Base-by-base conservation (phyloP, 495 filamentous ascomycete genomes). In the Beverwykella pulmonaria region DNA sequence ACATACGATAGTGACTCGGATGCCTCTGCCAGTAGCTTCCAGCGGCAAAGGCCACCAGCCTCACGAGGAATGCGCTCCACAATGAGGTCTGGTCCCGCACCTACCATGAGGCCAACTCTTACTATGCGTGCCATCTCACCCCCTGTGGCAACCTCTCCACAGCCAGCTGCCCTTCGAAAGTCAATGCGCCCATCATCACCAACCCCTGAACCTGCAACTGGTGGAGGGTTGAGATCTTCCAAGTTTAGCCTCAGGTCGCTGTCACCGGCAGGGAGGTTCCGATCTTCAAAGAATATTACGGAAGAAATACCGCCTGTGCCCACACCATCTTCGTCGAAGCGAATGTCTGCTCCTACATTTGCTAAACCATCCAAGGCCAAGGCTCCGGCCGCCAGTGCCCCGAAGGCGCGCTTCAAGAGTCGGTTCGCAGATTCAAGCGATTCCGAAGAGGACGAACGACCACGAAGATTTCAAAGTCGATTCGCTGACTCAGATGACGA, bases 401-500 rank as follows among this genome's bases (percentile, higher is more conserved):
- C 52, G 23, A 67, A 67, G 30, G 12, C 81, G 7, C 77, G 83
- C 2, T 79, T 79, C 71, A 72, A 74, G 10, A 82, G 79, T 59
- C 81, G 85, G 0, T 89, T 91, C 66, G 85, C 73, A 0, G 86
- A 92, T 68, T 93, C 90, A 0, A 91, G 90, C 66, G 89, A 89
- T 68, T 90, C 89, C 27, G 91, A 93, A 19, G 88, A 87, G 20
- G 83, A 83, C 2, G 80, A 72, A 0, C 67, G 69, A 8, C 79
- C 67, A n/a, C 68, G 60, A 15, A 52, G 77, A 1, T 90, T 89
- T 71, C 80, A 78, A 36, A 92, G 90, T 71, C 87, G 91, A 1
- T 92, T 92, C 71, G 87, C 84, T n/a, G 89, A 92, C 63, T 93
- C 90, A 1, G 92, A 90, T 71, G 90, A 92, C 67, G 89, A 89